These are phyloP conservation scores for Vararia minispora DNA, from an alignment of 768 basidiomycete species.

Conservation along the genomic window DNA sequence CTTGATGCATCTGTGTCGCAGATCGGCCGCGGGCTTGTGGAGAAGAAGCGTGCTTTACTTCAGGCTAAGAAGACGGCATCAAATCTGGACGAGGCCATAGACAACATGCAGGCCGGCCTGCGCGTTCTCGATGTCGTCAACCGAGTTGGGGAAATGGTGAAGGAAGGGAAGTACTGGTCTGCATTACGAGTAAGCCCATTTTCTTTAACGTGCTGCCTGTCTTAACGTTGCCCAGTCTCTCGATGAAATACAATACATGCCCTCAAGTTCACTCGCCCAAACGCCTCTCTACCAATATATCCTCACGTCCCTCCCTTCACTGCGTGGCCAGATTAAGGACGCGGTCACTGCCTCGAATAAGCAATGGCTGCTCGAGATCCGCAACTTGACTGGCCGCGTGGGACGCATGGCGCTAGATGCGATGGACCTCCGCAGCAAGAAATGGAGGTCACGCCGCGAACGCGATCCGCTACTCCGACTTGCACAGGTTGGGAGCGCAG, in stretches of 20 bases:
- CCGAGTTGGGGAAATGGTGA: conserved; percentile 87
- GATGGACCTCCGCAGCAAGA: conserved; percentile 74
- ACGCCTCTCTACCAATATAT: conserved; percentile 91
- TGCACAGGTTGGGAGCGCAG: conserved; percentile 80
- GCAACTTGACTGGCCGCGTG: conserved; percentile 78
- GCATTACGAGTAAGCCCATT: conserved; percentile 71
- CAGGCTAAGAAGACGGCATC: conserved; percentile 88
- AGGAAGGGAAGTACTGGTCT: conserved; percentile 92
- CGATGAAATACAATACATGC: conserved; percentile 89
- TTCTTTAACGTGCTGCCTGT: conserved; percentile 14
- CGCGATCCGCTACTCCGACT: conserved; percentile 69
- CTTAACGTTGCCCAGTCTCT: conserved; percentile 56
- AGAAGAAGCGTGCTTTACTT: conserved; percentile 86
- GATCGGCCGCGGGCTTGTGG: conserved; percentile 77
- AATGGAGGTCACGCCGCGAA: conserved; percentile 78
- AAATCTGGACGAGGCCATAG: conserved; percentile 94
- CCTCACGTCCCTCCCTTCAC: conserved; percentile 81
- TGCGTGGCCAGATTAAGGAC: conserved; percentile 82
- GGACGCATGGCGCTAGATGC: conserved; percentile 81
- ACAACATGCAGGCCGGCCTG: conserved; percentile 86
- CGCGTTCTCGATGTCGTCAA: conserved; percentile 88
- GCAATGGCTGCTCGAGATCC: conserved; percentile 92
- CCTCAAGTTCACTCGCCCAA: conserved; percentile 78
- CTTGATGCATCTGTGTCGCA: conserved; percentile 83
- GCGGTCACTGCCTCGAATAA: conserved; percentile 93